Evolutionary conservation across 352 stramenopile species (phyloP).

Genomic region (Globisporangium okanoganense): DNA sequence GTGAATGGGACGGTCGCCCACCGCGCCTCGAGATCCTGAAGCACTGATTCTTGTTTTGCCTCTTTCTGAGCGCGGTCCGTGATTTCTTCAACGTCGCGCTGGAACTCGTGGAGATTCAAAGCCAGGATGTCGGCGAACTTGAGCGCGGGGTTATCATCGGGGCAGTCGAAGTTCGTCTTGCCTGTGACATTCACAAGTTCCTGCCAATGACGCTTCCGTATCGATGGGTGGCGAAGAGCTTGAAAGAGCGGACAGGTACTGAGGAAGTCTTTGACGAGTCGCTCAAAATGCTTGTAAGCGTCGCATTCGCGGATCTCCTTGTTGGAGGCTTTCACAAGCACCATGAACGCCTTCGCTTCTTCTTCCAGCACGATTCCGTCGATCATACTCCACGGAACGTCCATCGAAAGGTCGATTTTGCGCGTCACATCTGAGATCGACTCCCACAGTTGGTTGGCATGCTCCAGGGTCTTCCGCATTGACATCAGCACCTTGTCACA

Average conservation of each 20-base stretch:
- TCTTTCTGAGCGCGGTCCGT: conserved; percentile 90
- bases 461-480: conserved; percentile 76
- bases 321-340: conserved; percentile 86
- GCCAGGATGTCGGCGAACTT: conserved; percentile 82
- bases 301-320: conserved; percentile 90
- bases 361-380: conserved; percentile 92
- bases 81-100: conserved; percentile 89
- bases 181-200: conserved; percentile 60
- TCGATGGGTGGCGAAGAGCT: conserved; percentile 66
- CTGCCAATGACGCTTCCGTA: conserved; percentile 71
- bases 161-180: conserved; percentile 46
- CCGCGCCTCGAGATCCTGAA: conserved; percentile 73
- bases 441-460: conserved; percentile 83
- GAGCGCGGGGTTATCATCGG: conserved; percentile 58
- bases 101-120: conserved; percentile 74
- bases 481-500: conserved; percentile 61
- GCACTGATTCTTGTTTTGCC: conserved; percentile 83
- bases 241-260: conserved; percentile 79
- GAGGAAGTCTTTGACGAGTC: conserved; percentile 69
- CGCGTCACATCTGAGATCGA: conserved; percentile 81
- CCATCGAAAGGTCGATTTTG: conserved; percentile 87
- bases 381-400: conserved; percentile 91
- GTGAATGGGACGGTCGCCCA: conserved; percentile 73
- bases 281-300: conserved; percentile 88
- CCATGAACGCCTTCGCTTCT: conserved; percentile 85